Evolutionary conservation across 1,284 basidiomycete species (phyloP).

Genomic region (Puccinia brachypodii): DNA sequence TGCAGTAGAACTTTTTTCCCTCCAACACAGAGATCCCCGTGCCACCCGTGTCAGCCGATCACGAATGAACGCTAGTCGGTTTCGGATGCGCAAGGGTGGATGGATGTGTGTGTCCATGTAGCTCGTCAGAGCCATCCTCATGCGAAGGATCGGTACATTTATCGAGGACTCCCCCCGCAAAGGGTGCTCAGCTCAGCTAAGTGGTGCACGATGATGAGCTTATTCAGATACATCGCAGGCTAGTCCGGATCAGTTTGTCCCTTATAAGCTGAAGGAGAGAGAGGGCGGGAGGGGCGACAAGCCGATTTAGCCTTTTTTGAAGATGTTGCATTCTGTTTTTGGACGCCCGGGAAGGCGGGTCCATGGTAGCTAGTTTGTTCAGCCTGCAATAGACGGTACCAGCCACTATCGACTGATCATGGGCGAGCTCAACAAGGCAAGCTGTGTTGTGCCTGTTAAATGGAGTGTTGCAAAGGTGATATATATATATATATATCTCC

Average conservation of each 20-base stretch:
- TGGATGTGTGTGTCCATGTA: too few relatives aligned
- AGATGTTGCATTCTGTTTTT: not conserved
- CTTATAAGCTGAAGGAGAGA: not conserved
- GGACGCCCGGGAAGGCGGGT: not conserved
- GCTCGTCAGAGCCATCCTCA: not conserved
- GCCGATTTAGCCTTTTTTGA: not conserved
- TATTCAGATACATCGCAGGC: not conserved
- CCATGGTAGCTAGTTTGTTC: conserved; percentile 1
- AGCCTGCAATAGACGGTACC: not conserved
- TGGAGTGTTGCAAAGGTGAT: too few relatives aligned
- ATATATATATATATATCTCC: too few relatives aligned
- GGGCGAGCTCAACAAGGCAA: conserved; percentile 5
- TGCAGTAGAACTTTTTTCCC: too few relatives aligned
- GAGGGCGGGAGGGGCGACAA: too few relatives aligned
- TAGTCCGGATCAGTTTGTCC: not conserved
- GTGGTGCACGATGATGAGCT: not conserved
- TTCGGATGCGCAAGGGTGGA: too few relatives aligned
- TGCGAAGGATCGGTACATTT: not conserved
- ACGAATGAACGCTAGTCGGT: too few relatives aligned
- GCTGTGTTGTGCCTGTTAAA: not conserved
- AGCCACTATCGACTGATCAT: not conserved
- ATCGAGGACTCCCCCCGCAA: not conserved
- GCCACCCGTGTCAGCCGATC: too few relatives aligned
- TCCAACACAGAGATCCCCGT: too few relatives aligned
- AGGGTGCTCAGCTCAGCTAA: not conserved